Base-by-base conservation (phyloP, 176 grass and related monocot species). In the Raddia guianensis region DNA sequence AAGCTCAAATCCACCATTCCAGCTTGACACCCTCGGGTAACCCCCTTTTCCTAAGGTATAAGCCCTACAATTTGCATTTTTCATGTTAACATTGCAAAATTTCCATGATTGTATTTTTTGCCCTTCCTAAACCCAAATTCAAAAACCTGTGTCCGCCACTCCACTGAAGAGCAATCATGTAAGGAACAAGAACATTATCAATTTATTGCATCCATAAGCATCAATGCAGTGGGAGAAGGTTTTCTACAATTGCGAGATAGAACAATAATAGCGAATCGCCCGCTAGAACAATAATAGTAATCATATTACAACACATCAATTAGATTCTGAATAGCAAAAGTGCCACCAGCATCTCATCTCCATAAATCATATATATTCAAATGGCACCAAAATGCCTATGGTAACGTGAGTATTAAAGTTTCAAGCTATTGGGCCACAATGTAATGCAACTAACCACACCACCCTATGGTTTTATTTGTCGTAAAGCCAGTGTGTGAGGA, bases 401-500 rank as follows among this genome's bases (percentile, higher is more conserved):
- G 11, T 33, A 43, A 63, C 10, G 42, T 18, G 7, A 49, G 9
- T 45, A 65, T 40, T 40, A 6, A 72, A 63, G 35, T 73, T 47
- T 53, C 9, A 1, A 13, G 54, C 18, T 0, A 12, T 49, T 79
- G 12, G 47, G 6, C 12, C 18, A 15, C 9, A 10, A n/a, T 9
- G 21, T 66, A 9, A 60, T 14, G 2, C 6, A 13, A 67, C 86
- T 84, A 95, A 21, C 90, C 93, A 48, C 93, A 92, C 85, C 93
- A 95, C 14, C 93, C 90, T 77, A 90, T 69, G 15, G 93, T 95
- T 75, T 90, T 95, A 70, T 92, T 86, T 3, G 83, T 88, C 13
- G 70, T 92, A 70, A 94, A 83, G 35, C 89, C 86, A 76, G 69
- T 14, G 70, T 83, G 59, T 0, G 88, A 87, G 4, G 85, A 72